Percentiles rank a stretch among this genome's conserved stretches.
Evolutionary conservation across 768 basidiomycete genomes (phyloP).

Genomic region (Tulasnella sp.): DNA sequence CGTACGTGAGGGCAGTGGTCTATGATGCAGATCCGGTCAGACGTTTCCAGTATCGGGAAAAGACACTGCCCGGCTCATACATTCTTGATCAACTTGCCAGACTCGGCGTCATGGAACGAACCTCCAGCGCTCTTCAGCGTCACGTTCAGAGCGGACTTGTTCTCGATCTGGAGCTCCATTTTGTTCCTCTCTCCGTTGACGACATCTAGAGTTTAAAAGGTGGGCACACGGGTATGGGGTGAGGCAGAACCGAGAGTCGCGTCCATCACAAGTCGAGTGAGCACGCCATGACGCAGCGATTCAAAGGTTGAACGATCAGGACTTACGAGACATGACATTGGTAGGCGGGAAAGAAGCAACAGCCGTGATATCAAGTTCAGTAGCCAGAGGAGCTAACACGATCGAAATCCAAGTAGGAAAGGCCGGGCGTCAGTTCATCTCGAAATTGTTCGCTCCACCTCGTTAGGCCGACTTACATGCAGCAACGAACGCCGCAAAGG

Average conservation of each 20-base stretch:
- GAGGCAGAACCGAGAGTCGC: neutral
- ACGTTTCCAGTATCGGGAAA: neutral
- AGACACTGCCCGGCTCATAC: constrained; percentile 29
- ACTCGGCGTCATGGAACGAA: constrained; percentile 55
- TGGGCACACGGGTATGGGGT: neutral
- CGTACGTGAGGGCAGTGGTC: constrained; percentile 49
- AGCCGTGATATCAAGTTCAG: constrained; percentile 39
- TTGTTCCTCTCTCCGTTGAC: constrained; percentile 75
- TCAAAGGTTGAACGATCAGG: neutral
- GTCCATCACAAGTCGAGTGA: neutral
- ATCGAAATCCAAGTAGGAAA: neutral
- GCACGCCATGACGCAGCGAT: neutral
- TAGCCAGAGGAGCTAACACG: constrained; percentile 4
- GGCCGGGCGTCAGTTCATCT: neutral
- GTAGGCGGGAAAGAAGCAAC: constrained; percentile 53
- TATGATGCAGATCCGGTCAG: constrained; percentile 22
- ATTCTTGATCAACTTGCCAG: constrained; percentile 56
- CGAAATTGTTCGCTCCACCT: neutral
- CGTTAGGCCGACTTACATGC: neutral
- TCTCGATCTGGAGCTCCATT: constrained; percentile 55
- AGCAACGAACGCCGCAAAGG: constrained; percentile 9
- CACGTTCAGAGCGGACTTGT: constrained; percentile 60
- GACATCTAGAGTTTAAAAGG: constrained; percentile 40
- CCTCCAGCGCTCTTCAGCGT: constrained; percentile 56
- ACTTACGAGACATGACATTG: constrained; percentile 69